phyloP scores from a whole-genome alignment of 768 basidiomycete genomes.

The Naganishia vishniacii region DNA sequence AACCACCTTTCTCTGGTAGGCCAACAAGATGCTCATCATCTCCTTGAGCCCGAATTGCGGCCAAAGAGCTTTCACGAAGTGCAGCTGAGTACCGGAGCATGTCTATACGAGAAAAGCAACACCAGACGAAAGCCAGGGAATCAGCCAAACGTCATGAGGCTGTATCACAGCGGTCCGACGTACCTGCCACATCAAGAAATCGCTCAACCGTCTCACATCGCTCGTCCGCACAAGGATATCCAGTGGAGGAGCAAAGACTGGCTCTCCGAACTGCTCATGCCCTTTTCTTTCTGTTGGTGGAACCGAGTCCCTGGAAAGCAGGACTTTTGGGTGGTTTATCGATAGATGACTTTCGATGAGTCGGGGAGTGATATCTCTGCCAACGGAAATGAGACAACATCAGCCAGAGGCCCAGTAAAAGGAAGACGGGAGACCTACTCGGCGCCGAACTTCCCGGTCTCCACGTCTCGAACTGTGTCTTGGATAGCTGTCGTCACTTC shows the following conservation, averaged over 20 bases:
- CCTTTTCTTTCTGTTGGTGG: background rate
- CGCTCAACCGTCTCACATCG: constrained; percentile 79
- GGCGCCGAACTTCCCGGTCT: constrained; percentile 47
- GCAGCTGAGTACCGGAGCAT: constrained; percentile 75
- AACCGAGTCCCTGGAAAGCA: background rate
- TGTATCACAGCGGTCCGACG: too few relatives aligned
- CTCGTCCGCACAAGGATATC: constrained; percentile 89
- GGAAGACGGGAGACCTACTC: constrained; percentile 41
- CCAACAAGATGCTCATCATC: constrained; percentile 77
- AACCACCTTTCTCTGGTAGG: constrained; percentile 78
- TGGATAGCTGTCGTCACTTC: constrained; percentile 80
- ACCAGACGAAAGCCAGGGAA: too few relatives aligned
- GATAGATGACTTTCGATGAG: background rate
- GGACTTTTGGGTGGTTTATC: background rate
- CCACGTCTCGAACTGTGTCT: constrained; percentile 39
- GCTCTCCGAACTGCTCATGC: background rate
- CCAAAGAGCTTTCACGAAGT: constrained; percentile 81
- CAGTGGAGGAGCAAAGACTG: constrained; percentile 57
- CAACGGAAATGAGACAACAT: background rate
- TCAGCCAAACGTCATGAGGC: too few relatives aligned
- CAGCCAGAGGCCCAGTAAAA: background rate
- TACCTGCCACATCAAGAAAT: constrained; percentile 95
- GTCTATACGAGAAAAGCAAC: constrained; percentile 53
- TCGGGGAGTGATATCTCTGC: constrained; percentile 28
- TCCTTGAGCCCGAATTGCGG: constrained; percentile 85